These are phyloP conservation scores for Boechera retrofracta DNA, from an alignment of 345 rosid genomes.

Conservation along the genomic window DNA sequence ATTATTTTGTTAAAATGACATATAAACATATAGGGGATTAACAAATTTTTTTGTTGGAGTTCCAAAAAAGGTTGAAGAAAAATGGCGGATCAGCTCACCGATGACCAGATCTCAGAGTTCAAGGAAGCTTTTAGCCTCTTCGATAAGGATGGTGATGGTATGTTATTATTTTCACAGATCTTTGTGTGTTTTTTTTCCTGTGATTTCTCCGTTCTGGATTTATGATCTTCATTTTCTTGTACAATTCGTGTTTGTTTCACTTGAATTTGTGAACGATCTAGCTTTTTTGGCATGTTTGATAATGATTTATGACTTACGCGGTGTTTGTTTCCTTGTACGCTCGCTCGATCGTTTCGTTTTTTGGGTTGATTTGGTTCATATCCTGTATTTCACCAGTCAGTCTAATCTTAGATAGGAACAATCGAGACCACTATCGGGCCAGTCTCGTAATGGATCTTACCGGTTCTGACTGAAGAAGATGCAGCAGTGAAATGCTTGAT, in stretches of 20 bases:
- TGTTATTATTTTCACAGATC: conserved; percentile 33
- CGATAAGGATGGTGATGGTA: conserved; percentile 67
- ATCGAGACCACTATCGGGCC: no score
- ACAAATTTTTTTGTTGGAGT: conserved; percentile 2
- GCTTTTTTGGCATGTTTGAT: conserved; percentile 1
- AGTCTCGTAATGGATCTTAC: no score
- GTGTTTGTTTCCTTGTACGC: conserved; percentile 21
- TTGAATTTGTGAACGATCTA: conserved; percentile 32
- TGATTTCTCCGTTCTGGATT: neutral
- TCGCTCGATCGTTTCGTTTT: neutral
- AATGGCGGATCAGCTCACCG: conserved; percentile 64
- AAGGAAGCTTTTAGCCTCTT: conserved; percentile 51
- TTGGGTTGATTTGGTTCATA: conserved; percentile 20
- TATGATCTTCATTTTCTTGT: neutral
- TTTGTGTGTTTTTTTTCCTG: neutral
- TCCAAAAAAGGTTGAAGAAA: conserved; percentile 1
- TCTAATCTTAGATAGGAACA: neutral
- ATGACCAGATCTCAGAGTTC: conserved; percentile 59
- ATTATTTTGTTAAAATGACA: no score
- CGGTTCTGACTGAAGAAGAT: neutral
- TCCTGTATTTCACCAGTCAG: neutral
- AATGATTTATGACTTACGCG: neutral
- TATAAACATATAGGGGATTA: no score
- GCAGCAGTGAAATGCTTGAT: neutral
- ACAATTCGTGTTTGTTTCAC: conserved; percentile 18